phyloP scores from a whole-genome alignment of 1,284 basidiomycete species.

The Trametes sp. region DNA sequence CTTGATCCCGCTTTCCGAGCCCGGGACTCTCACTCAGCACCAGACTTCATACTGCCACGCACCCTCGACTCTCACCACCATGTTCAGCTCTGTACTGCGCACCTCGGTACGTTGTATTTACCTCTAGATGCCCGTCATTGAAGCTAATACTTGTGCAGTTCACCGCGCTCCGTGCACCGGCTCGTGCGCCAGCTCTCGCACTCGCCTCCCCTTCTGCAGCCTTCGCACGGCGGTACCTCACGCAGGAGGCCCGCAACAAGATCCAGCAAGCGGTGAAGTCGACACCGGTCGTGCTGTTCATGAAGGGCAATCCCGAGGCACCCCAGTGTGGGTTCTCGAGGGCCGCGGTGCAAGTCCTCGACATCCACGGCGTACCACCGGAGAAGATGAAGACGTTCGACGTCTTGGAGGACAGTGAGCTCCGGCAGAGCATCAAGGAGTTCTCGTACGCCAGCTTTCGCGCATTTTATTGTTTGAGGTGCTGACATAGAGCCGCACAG shows the following conservation, averaged over 20 bases:
- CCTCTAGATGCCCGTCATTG: rapidly evolving
- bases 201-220: conserved; percentile 33
- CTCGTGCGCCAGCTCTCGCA: conserved; percentile 29
- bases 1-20: conserved; percentile 15
- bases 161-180: conserved; percentile 34
- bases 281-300: conserved; percentile 89
- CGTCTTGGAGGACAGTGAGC: conserved; percentile 87
- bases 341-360: conserved; percentile 91
- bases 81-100: conserved; percentile 54
- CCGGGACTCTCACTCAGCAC: conserved; percentile 30
- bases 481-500: conserved; percentile 49
- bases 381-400: conserved; percentile 91
- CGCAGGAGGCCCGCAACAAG: conserved; percentile 51
- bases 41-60: conserved; percentile 17
- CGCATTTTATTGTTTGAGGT: conserved; percentile 46
- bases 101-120: conserved; percentile 48
- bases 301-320: conserved; percentile 85
- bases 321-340: conserved; percentile 92
- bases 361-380: conserved; percentile 83
- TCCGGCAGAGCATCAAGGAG: conserved; percentile 90
- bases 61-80: conserved; percentile 40
- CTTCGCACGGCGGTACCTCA: conserved; percentile 50
- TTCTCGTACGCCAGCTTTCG: conserved; percentile 75
- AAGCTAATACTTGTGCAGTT: conserved; percentile 7
- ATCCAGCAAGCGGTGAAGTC: conserved; percentile 70